Base-by-base conservation (phyloP, 495 filamentous ascomycete genomes). In the Lasiosphaeria ovina region DNA sequence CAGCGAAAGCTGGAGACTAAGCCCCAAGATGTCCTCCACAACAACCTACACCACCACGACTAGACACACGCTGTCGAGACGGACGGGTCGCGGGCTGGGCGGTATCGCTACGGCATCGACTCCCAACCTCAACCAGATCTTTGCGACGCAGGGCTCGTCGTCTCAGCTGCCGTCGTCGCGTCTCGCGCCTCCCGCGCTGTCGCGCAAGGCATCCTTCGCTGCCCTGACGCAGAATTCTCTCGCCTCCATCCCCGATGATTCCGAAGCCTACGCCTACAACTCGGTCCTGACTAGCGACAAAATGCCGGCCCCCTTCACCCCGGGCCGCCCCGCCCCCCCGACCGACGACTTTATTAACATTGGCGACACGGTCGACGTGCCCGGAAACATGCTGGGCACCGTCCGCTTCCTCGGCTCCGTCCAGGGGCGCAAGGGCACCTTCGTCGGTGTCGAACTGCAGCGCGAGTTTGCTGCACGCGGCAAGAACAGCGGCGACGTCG, bases 401-500 rank as follows among this genome's bases (percentile, higher is more conserved):
- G 84, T 99, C 57, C 92, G 89, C 72, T 99, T 93, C 70, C 79
- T 99, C 61, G 94, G 94, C 4, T 77, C 77, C 42, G 93, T 99
- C 36, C 84, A 86, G 52, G 93, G 93, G 57, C 96, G 96, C 78
- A 90, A 89, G 54, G 94, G 94, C 44, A 82, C 84, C 11, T 99
- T 98, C 79, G 92, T 89, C 33, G 94, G 94, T n/a, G 91, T 99
- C 49, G 95, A 99, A 72, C 77, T 99, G 61, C 87, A 89, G 64
- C 76, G 83, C 55, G 90, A 95, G 62, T 92, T 85, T 71, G 87
- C 93, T 49, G 72, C 79, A 38, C 83, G 90, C 68, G 94, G 94
- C 36, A 98, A 99, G 79, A 99, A 99, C 69, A 93, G 81, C 66
- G 94, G 94, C 40, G 93, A 96, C 76, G 95, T 99, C 51, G 94